Evolutionary conservation across 2,329 filamentous ascomycete genomes (phyloP).

Genomic region (Neonectria hederae): DNA sequence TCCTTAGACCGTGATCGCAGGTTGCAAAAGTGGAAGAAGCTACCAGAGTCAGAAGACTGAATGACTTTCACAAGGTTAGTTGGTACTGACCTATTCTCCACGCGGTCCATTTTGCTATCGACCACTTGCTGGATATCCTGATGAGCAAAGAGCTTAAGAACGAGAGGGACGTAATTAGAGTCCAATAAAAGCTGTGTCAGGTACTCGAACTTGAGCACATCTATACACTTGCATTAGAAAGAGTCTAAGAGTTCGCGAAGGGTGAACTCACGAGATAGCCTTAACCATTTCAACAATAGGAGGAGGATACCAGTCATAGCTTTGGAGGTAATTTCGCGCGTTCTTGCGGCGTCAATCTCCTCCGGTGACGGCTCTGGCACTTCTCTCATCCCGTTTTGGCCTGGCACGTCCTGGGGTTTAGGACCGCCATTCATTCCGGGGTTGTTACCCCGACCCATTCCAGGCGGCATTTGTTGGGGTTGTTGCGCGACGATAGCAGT

Average conservation of each 20-base stretch:
- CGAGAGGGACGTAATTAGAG: conserved; percentile 91
- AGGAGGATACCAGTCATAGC: conserved; percentile 90
- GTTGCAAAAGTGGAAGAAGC: conserved; percentile 93
- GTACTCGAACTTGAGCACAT: conserved; percentile 96
- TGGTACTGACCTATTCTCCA: conserved; percentile 76
- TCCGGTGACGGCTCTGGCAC: conserved; percentile 68
- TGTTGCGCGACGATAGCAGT: conserved; percentile 80
- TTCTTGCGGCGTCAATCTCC: conserved; percentile 82
- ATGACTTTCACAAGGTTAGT: background rate
- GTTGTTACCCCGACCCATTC: conserved; percentile 52
- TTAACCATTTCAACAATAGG: conserved; percentile 94
- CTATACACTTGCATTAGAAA: conserved; percentile 53
- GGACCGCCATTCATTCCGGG: conserved; percentile 53
- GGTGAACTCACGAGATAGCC: conserved; percentile 79
- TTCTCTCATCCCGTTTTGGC: conserved; percentile 48
- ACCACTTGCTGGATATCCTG: conserved; percentile 93
- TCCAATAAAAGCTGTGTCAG: conserved; percentile 92
- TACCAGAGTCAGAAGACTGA: conserved; percentile 47
- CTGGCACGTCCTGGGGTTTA: conserved; percentile 46
- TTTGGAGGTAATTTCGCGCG: conserved; percentile 88
- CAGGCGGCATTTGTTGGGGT: conserved; percentile 56
- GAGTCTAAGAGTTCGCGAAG: background rate
- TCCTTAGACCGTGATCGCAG: conserved; percentile 64
- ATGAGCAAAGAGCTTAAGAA: conserved; percentile 92
- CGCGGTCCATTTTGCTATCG: conserved; percentile 83